Evolutionary conservation across 2,329 filamentous ascomycete genomes (phyloP).

Genomic region (Sporothrix pseudoabietina): DNA sequence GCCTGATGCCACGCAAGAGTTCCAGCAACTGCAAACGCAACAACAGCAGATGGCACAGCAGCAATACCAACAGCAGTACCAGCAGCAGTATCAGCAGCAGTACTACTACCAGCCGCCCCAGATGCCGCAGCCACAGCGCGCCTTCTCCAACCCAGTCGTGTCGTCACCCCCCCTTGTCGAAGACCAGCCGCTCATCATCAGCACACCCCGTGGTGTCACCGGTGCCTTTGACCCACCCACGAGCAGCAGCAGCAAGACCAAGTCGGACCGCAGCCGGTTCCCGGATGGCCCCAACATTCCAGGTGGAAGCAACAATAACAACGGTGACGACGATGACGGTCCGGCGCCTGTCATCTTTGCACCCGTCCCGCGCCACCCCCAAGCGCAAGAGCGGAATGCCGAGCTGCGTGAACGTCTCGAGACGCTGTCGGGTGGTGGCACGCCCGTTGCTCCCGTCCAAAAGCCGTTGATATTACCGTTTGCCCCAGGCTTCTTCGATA

Average conservation of each 20-base stretch:
- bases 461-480: constrained; percentile 40
- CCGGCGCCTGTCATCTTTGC: constrained; percentile 50
- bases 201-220: constrained; percentile 58
- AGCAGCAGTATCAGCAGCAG: constrained; percentile 27
- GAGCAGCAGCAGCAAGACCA: constrained; percentile 36
- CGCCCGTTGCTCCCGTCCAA: constrained; percentile 13
- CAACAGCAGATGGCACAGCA: constrained; percentile 31
- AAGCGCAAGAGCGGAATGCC: constrained; percentile 42
- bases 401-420: constrained; percentile 56
- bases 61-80: constrained; percentile 29
- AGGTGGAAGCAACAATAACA: not conserved
- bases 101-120: constrained; percentile 10
- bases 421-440: constrained; percentile 52
- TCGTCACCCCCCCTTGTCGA: constrained; percentile 38
- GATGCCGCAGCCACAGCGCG: constrained; percentile 29
- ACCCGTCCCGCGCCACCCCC: constrained; percentile 56
- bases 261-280: not conserved
- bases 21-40: constrained; percentile 31
- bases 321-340: not conserved
- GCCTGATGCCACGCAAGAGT: constrained; percentile 31
- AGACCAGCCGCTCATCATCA: constrained; percentile 62
- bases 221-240: constrained; percentile 55
- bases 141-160: constrained; percentile 32
- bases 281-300: not conserved
- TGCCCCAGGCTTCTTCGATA: not conserved